Percentiles rank a stretch among this genome's conserved stretches.
phyloP scores from a whole-genome alignment of 441 rosid species.

The Adansonia grandidieri region DNA sequence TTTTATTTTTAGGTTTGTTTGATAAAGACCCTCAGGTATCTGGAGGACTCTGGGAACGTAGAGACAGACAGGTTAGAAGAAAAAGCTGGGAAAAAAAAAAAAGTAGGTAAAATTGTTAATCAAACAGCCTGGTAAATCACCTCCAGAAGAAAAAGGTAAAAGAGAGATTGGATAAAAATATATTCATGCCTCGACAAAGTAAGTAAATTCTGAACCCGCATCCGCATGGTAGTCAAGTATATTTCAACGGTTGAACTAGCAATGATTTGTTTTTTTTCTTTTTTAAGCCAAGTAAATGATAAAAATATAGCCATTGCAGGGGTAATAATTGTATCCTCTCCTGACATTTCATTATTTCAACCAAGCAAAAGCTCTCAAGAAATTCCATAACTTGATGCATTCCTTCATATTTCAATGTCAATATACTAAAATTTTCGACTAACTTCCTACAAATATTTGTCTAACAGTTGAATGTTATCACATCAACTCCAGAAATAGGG shows the following conservation, averaged over 20 bases:
- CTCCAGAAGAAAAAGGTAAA: too few species aligned
- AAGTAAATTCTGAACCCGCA: constrained; percentile 5
- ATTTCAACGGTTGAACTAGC: neutral
- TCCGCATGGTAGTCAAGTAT: too few species aligned
- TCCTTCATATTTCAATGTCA: constrained; percentile 18
- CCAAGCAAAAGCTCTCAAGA: constrained; percentile 29
- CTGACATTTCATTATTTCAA: constrained; percentile 23
- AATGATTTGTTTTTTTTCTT: neutral
- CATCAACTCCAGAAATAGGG: constrained; percentile 83
- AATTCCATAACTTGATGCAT: constrained; percentile 18
- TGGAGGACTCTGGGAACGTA: neutral
- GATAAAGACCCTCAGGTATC: neutral
- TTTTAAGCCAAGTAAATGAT: too few species aligned
- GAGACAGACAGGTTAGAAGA: neutral
- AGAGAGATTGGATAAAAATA: too few species aligned
- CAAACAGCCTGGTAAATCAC: too few species aligned
- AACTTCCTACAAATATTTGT: constrained; percentile 26
- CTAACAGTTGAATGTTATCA: constrained; percentile 27
- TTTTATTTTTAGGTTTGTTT: neutral
- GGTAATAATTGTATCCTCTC: neutral
- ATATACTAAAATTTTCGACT: constrained; percentile 23
- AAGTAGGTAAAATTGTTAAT: too few species aligned
- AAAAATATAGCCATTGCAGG: too few species aligned
- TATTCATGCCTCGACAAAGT: too few species aligned
- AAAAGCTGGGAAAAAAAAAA: too few species aligned